Base-by-base conservation (phyloP, 495 filamentous ascomycete species). In the Margaritispora aquatica region DNA sequence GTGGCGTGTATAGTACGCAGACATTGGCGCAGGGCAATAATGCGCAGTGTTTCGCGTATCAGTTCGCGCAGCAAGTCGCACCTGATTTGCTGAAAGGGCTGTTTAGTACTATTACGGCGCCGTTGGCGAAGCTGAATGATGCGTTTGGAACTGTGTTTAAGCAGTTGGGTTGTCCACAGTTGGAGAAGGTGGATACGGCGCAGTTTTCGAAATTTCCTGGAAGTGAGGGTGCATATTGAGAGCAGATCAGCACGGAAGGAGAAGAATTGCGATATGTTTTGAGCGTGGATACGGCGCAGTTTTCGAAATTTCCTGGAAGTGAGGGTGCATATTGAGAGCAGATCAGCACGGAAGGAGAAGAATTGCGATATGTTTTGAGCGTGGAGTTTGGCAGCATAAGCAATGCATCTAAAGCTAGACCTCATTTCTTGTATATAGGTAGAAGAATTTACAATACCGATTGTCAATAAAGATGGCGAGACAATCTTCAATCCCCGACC, bases 21-120 rank as follows among this genome's bases (percentile, higher is more conserved):
- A 74, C 67, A 22, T 61, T 81, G 26, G 61, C 73, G 0, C 60
- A 82, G 53, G 73, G 71, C 10, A 74, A 77, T 61, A 81, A 79
- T 52, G 65, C 80, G 1, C 54, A 73, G 1, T 84, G 79, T 58
- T 80, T 80, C 50, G 66, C 71, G 1, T 75, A 75, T 24, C 71
- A 78, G 49, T 64, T 71, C 10, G 50, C 75, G 17, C 73, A 78
- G 51, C 68, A 73, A 19, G 70, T 68, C 17, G 75, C 69, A 26
- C 78, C 77, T 2, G 74, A 75, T 62, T 60, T 63, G 0, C 41
- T 74, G 27, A 62, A 60, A 20, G 60, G 59, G 11, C 27, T 62
- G 4, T 51, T 75, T 54, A 58, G 65, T 27, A 71, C 70, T 11
- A 51, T 76, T n/a, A 69, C 74, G 11, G 58, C 55, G 19, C 65